These are phyloP conservation scores for Hamamelis virginiana DNA, from an alignment of 164 flowering plant species.

Conservation along the genomic window DNA sequence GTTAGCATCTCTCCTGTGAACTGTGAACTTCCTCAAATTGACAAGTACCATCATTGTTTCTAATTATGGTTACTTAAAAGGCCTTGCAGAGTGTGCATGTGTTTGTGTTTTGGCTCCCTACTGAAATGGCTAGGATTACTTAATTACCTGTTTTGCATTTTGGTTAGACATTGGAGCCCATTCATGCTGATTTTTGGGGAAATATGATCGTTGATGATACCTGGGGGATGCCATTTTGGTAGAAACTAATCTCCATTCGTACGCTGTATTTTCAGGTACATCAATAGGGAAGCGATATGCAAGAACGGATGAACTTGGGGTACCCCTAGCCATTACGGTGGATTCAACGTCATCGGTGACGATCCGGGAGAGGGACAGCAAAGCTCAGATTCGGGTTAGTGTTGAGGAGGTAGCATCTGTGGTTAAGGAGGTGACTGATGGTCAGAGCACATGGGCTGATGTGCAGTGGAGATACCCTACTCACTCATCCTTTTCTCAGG, in stretches of 20 bases:
- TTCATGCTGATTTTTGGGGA: background rate
- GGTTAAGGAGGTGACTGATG: slow-evolving; percentile 79
- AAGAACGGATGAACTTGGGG: slow-evolving; percentile 96
- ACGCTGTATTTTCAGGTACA: slow-evolving; percentile 52
- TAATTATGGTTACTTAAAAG: too few species aligned
- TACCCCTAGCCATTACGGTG: slow-evolving; percentile 88
- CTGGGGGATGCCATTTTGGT: background rate
- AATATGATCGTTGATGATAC: background rate
- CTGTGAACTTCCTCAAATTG: too few species aligned
- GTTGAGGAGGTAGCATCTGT: slow-evolving; percentile 81
- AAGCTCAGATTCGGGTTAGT: slow-evolving; percentile 76
- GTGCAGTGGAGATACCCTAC: slow-evolving; percentile 63
- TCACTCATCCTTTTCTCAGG: slow-evolving; percentile 42
- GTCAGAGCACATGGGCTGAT: slow-evolving; percentile 75
- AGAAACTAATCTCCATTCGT: background rate
- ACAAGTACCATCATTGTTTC: too few species aligned
- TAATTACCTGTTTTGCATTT: too few species aligned
- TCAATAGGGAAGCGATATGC: slow-evolving; percentile 96
- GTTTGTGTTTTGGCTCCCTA: too few species aligned
- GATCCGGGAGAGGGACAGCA: slow-evolving; percentile 90
- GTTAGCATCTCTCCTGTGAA: too few species aligned
- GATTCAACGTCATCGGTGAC: slow-evolving; percentile 74
- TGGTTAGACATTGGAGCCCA: background rate
- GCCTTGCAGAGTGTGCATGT: too few species aligned
- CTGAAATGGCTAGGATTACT: too few species aligned